Evolutionary conservation across 2,329 filamentous ascomycete species (phyloP).

Genomic region (Lasiodiplodia sp.): DNA sequence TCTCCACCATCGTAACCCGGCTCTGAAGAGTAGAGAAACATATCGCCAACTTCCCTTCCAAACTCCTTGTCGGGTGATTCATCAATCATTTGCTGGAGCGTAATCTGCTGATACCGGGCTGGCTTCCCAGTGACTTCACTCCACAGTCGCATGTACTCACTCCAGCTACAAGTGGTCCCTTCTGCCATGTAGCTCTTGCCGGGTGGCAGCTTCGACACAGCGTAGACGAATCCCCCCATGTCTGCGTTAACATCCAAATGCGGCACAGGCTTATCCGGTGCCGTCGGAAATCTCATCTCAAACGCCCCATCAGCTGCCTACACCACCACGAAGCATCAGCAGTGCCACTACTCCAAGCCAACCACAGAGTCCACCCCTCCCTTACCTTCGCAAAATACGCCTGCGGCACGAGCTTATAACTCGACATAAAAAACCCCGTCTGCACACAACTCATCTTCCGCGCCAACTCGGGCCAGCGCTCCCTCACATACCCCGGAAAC

Average conservation of each 20-base stretch:
- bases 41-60: slow-evolving; percentile 54
- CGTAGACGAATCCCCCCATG: slow-evolving; percentile 12
- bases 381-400: slow-evolving; percentile 23
- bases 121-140: slow-evolving; percentile 1
- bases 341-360: not conserved
- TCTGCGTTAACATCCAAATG: slow-evolving; percentile 13
- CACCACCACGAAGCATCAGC: not conserved
- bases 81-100: slow-evolving; percentile 51
- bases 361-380: not conserved
- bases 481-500: slow-evolving; percentile 32
- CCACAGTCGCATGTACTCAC: slow-evolving; percentile 20
- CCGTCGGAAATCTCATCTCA: not conserved
- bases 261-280: slow-evolving; percentile 13
- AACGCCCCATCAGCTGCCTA: slow-evolving; percentile 16
- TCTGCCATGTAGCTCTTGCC: slow-evolving; percentile 9
- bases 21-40: slow-evolving; percentile 57
- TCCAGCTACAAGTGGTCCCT: slow-evolving; percentile 21
- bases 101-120: slow-evolving; percentile 36
- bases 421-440: slow-evolving; percentile 33
- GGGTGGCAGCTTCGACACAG: slow-evolving; percentile 13
- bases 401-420: slow-evolving; percentile 19
- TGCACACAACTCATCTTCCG: slow-evolving; percentile 35
- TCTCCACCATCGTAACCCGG: slow-evolving; percentile 59
- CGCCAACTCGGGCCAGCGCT: slow-evolving; percentile 31
- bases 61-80: slow-evolving; percentile 49